Evolutionary conservation across 2,329 filamentous ascomycete species (phyloP).

Genomic region (Periconia sp.): DNA sequence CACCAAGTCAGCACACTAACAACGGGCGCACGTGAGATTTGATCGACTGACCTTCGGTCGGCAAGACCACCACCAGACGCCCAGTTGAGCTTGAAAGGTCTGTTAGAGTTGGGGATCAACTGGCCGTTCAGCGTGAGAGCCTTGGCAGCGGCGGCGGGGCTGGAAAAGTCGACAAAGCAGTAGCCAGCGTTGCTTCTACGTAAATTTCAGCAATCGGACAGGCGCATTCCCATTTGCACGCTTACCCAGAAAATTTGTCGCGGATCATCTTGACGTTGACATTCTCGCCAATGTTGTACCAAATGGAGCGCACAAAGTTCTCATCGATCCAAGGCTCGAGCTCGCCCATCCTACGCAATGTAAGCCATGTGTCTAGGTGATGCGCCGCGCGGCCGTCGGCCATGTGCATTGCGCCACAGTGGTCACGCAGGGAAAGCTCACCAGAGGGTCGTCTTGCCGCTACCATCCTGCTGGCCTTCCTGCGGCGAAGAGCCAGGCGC

Average conservation of each 20-base stretch:
- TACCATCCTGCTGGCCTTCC: conserved; percentile 47
- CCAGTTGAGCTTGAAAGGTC: conserved; percentile 99
- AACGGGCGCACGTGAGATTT: conserved; percentile 8
- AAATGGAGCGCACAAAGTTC: conserved; percentile 95
- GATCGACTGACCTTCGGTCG: conserved; percentile 78
- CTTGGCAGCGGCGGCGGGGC: conserved; percentile 84
- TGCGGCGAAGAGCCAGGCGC: conserved; percentile 46
- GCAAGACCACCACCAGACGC: conserved; percentile 94
- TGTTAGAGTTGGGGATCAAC: conserved; percentile 89
- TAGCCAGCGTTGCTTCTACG: conserved; percentile 96
- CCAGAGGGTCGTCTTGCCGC: conserved; percentile 61
- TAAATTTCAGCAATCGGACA: conserved; percentile 40
- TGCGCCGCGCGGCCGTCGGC: conserved; percentile 3
- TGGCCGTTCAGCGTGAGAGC: conserved; percentile 89
- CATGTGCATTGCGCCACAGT: conserved; percentile 6
- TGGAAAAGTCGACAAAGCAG: conserved; percentile 94
- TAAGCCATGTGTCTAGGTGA: conserved; percentile 25
- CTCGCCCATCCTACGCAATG: conserved; percentile 85
- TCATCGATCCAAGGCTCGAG: conserved; percentile 99
- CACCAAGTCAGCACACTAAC: conserved; percentile 20
- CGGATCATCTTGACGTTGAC: conserved; percentile 99
- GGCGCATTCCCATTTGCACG: conserved; percentile 15
- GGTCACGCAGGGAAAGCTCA: conserved; percentile 33
- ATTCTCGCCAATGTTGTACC: conserved; percentile 89
- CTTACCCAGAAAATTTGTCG: conserved; percentile 96